A percentile compares a stretch with the other conserved stretches of the same genome.
Evolutionary conservation across 2,329 filamentous ascomycete genomes (phyloP).

Genomic region (Colletotrichum tanaceti): DNA sequence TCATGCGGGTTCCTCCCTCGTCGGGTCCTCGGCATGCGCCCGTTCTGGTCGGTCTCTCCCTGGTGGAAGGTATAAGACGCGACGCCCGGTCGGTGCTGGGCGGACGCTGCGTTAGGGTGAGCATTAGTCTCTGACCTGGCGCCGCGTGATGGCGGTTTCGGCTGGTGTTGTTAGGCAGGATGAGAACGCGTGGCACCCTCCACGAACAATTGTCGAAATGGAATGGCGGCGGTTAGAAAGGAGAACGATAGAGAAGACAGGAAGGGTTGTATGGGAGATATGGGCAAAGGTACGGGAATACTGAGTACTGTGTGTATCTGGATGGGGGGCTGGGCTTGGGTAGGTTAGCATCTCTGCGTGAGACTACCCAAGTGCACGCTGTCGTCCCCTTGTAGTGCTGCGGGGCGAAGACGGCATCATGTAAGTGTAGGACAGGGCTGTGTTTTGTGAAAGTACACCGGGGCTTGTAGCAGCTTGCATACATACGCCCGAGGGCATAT

Average conservation of each 20-base stretch:
- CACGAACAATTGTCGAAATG: background rate
- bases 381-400: background rate
- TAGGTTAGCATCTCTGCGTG: background rate
- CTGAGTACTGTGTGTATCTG: slow-evolving; percentile 6
- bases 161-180: slow-evolving; percentile 8
- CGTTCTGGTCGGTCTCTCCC: background rate
- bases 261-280: background rate
- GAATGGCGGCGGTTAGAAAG: background rate
- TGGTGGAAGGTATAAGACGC: background rate
- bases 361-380: background rate
- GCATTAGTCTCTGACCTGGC: slow-evolving; percentile 17
- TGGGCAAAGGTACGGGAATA: slow-evolving; percentile 13
- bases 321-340: background rate
- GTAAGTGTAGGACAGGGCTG: slow-evolving; percentile 3
- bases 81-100: slow-evolving; percentile 2
- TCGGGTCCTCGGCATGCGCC: slow-evolving; percentile 9
- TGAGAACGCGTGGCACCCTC: slow-evolving; percentile 13
- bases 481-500: background rate
- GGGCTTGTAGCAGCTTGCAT: background rate
- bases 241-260: background rate
- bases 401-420: slow-evolving; percentile 6
- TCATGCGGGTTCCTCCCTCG: slow-evolving; percentile 26
- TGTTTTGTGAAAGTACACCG: background rate
- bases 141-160: slow-evolving; percentile 18
- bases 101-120: slow-evolving; percentile 10